Evolutionary conservation across 257 asterid species (phyloP).

Genomic region (Ilex asprella): DNA sequence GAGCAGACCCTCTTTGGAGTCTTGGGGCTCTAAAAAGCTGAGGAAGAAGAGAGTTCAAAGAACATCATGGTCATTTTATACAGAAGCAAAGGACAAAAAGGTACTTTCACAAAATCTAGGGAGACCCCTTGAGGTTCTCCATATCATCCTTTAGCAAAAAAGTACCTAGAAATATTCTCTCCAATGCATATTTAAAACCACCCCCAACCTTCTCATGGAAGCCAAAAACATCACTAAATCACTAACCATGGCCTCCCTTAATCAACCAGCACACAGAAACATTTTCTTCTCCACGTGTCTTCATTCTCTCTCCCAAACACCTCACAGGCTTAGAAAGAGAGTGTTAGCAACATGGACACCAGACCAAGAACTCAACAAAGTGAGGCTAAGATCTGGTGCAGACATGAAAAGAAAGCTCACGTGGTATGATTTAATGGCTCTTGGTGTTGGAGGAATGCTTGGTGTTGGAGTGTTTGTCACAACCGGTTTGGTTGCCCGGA

Average conservation of each 20-base stretch:
- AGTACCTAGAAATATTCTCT: neutral
- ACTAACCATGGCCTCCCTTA: slow-evolving; percentile 9
- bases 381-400: slow-evolving; percentile 38
- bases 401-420: slow-evolving; percentile 37
- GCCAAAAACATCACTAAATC: neutral
- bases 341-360: slow-evolving; percentile 32
- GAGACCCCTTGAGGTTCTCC: neutral
- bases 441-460: slow-evolving; percentile 45
- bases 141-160: neutral
- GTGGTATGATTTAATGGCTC: slow-evolving; percentile 34
- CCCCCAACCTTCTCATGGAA: neutral
- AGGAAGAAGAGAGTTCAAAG: slow-evolving; percentile 1
- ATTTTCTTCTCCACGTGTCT: slow-evolving; percentile 21
- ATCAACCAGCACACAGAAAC: neutral
- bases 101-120: slow-evolving; percentile 16
- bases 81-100: slow-evolving; percentile 11
- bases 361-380: slow-evolving; percentile 34
- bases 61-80: slow-evolving; percentile 8
- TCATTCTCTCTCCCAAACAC: slow-evolving; percentile 30
- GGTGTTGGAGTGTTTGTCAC: slow-evolving; percentile 44
- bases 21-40: slow-evolving; percentile 20
- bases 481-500: slow-evolving; percentile 29
- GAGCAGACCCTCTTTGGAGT: slow-evolving; percentile 8
- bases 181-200: slow-evolving; percentile 1
- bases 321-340: slow-evolving; percentile 20